phyloP scores from a whole-genome alignment of 2,329 filamentous ascomycete species.

The Sporothrix protearum region DNA sequence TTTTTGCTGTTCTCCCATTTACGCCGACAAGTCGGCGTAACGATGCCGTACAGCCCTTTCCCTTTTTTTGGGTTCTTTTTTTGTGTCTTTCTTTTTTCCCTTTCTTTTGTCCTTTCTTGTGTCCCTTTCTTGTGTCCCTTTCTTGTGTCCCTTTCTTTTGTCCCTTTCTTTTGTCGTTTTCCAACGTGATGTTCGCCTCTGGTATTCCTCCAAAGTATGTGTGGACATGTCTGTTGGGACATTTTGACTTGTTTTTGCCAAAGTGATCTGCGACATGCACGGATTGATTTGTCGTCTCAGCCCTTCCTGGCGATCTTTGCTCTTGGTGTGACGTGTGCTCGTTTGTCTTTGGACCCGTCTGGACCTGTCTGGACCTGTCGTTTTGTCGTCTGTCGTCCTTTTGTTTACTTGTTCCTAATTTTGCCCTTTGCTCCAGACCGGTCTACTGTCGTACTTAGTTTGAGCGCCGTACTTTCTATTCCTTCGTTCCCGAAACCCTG shows the following conservation, averaged over 20 bases:
- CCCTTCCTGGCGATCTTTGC: background rate
- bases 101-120: too few relatives aligned
- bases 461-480: background rate
- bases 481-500: background rate
- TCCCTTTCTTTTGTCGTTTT: background rate
- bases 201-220: background rate
- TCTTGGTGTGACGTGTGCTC: background rate
- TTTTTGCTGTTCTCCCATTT: too few relatives aligned
- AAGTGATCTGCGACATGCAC: too few relatives aligned
- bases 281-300: background rate
- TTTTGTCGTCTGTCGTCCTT: background rate
- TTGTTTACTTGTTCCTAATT: too few relatives aligned
- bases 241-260: too few relatives aligned
- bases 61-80: too few relatives aligned
- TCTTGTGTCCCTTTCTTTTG: background rate
- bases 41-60: too few relatives aligned
- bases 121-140: background rate
- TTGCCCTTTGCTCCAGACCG: background rate
- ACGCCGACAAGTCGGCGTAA: too few relatives aligned
- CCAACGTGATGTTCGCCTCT: too few relatives aligned
- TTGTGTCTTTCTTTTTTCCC: too few relatives aligned
- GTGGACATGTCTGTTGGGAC: background rate
- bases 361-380: background rate
- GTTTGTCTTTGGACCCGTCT: background rate
- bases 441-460: background rate